phyloP scores from a whole-genome alignment of 768 basidiomycete species.

The Austroboletus eburneus region DNA sequence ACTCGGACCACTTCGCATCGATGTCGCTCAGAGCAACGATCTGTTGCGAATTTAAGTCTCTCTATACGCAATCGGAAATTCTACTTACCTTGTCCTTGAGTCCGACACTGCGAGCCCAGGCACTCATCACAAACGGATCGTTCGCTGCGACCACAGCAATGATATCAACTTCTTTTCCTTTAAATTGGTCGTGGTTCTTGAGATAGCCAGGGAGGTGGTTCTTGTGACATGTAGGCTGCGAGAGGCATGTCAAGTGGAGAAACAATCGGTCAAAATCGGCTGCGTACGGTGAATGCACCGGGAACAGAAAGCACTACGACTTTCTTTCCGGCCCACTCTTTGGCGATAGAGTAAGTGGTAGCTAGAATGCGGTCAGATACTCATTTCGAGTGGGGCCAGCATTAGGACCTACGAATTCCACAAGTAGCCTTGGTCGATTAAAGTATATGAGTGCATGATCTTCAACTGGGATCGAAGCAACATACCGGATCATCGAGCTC shows the following conservation, averaged over 20 bases:
- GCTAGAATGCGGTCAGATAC: conserved; percentile 34
- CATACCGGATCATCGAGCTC: conserved; percentile 60
- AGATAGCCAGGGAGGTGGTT: conserved; percentile 46
- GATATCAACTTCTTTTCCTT: conserved; percentile 48
- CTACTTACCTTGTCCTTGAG: conserved; percentile 61
- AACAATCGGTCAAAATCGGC: neutral
- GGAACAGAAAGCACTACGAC: conserved; percentile 77
- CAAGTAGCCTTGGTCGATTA: conserved; percentile 45
- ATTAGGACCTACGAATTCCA: conserved; percentile 53
- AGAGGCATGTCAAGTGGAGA: neutral
- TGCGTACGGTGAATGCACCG: conserved; percentile 72
- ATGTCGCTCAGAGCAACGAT: conserved; percentile 58
- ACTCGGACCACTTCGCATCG: conserved; percentile 50
- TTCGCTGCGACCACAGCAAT: conserved; percentile 56
- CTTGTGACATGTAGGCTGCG: conserved; percentile 39
- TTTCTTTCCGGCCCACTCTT: conserved; percentile 77
- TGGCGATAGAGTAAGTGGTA: conserved; percentile 44
- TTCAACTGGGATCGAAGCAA: conserved; percentile 9
- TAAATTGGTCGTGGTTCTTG: conserved; percentile 43
- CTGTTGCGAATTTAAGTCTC: conserved; percentile 28
- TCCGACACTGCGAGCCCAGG: conserved; percentile 54
- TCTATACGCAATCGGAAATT: conserved; percentile 20
- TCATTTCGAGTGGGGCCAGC: neutral
- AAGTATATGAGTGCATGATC: neutral
- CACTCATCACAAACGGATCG: conserved; percentile 58